phyloP scores from a whole-genome alignment of 306 rosid species.

The Medicago truncatula region MtrunA17r5.0-ANR NC_053046.1:3898501-3899000 shows the following conservation, averaged over 20 bases:
- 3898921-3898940: background rate
- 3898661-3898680: too few species aligned
- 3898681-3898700: background rate
- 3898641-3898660: too few species aligned
- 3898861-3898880: background rate
- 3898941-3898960: background rate
- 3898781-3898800: background rate
- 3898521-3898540: background rate
- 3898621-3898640: background rate
- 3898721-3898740: background rate
- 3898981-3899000: constrained; percentile 5
- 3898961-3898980: background rate
- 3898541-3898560: background rate
- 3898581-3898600: background rate
- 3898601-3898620: background rate
- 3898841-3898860: background rate
- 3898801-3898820: background rate
- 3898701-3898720: background rate
- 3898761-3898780: constrained; percentile 1
- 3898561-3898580: constrained; percentile 11
- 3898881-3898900: background rate
- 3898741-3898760: background rate
- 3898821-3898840: background rate
- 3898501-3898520: background rate
- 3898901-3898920: background rate